Conservation (phyloP, 306 rosid genomes). For the Vigna trinervia region DNA sequence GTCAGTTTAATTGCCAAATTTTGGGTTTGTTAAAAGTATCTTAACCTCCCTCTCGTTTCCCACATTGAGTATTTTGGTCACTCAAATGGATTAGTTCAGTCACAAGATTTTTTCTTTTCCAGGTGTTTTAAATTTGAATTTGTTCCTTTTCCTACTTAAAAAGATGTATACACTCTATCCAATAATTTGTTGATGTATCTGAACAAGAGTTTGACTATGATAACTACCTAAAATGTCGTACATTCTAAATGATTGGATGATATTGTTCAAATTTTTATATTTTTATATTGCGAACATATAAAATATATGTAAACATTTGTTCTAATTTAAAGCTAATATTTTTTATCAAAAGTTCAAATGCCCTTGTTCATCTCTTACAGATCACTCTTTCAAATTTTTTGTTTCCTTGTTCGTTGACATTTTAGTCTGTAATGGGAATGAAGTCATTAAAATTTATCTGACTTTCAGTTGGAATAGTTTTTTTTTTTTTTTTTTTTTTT, state of each 20-base stretch:
- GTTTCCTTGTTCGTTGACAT: background rate
- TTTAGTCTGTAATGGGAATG: conserved; percentile 12
- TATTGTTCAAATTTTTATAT: conserved; percentile 8
- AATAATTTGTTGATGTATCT: background rate
- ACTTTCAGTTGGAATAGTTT: background rate
- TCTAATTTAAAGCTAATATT: background rate
- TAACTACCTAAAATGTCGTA: background rate
- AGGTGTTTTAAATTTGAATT: conserved; percentile 3
- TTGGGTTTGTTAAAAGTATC: conserved; percentile 11
- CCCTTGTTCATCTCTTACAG: background rate
- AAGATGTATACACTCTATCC: background rate
- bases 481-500: no score
- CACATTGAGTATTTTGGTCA: conserved; percentile 17
- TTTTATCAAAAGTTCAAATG: background rate
- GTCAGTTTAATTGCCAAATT: conserved; percentile 16
- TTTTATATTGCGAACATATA: background rate
- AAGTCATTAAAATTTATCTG: conserved; percentile 2
- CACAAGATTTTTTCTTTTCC: background rate
- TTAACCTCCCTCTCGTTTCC: background rate
- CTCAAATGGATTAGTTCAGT: conserved; percentile 9
- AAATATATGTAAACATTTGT: conserved; percentile 5
- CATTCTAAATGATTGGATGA: background rate
- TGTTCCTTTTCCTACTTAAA: background rate
- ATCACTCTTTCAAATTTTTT: conserved; percentile 7
- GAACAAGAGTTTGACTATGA: background rate